Conservation (phyloP, 2,329 filamentous ascomycete species). For the Thielaviopsis musarum region DNA sequence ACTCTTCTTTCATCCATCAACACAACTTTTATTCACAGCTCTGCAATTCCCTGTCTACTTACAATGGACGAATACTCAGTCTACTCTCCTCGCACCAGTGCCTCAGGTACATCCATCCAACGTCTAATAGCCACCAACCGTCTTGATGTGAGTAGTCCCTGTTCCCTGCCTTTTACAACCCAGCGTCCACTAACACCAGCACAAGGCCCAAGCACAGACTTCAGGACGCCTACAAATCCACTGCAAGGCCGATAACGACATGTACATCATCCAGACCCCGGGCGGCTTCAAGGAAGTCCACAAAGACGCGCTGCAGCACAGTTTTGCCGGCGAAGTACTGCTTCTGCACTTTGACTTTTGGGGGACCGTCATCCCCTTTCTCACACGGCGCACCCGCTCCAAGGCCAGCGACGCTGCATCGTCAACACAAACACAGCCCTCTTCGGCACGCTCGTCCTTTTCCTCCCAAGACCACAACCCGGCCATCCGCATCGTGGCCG, state of each 20-base stretch:
- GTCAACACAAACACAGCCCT: neutral
- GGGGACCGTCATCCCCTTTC: neutral
- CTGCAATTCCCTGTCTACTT: no score
- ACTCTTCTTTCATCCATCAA: neutral
- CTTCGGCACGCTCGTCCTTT: neutral
- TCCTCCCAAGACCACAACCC: neutral
- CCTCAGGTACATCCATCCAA: neutral
- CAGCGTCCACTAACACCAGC: neutral
- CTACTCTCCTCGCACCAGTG: neutral
- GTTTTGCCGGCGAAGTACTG: slow-evolving; percentile 3
- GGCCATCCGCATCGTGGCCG: slow-evolving; percentile 6
- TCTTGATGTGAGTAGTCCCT: neutral
- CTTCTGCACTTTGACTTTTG: slow-evolving; percentile 9
- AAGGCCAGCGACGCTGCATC: neutral
- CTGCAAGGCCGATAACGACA: slow-evolving; percentile 6
- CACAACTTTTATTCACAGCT: neutral
- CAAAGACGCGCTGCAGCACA: neutral
- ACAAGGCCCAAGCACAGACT: neutral
- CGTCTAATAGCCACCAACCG: neutral
- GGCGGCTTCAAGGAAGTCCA: slow-evolving; percentile 6
- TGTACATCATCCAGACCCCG: slow-evolving; percentile 9
- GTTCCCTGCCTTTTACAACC: neutral
- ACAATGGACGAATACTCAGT: neutral
- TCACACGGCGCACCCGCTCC: neutral
- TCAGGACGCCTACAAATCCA: slow-evolving; percentile 3